Evolutionary conservation across 495 filamentous ascomycete genomes (phyloP), one percentile per base, ranked within the genome.

Genomic region (Cenococcum geophilum): DNA sequence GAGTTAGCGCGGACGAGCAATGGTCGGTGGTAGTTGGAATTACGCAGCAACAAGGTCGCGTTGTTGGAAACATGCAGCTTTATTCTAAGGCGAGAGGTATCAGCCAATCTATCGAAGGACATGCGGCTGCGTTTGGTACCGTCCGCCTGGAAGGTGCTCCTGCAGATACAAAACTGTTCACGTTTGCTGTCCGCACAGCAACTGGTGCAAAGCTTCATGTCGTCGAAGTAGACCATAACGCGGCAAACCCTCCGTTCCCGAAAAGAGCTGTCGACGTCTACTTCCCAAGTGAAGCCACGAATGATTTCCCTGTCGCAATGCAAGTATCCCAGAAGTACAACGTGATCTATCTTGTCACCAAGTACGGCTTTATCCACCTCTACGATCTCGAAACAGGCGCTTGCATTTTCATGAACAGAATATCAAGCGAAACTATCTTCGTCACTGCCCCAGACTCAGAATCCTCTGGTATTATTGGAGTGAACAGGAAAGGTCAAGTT

Each of bases 391-490:
- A 97, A 77, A 92, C 89, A 5, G 93, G 89, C 36, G 89, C 89
- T n/a, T 93, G 91, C 71, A 92, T 99, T 71, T 99, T 96, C 83
- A 96, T 99, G 92, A 97, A 99, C 77, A 88, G 93, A 55, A 99
- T 99, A 69, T 99, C 93, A 21, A 95, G 91, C 76, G 93, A 99
- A 71, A 99, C 93, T 0, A 97, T 99, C 70, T 99, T 99, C 76
- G 92, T 91, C 16, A 96, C 91, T 12, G 85, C 91, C 5, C 76
- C 85, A 14, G 92, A 97, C 71, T 81, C 80, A n/a, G 86, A 91
- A 0, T 90, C 89, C 23, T 83, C 83, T 58, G 93, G 93, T 67
- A 85, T 97, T 61, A 80, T 96, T n/a, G 91, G 91, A 57, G 89
- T 99, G 59, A 99, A 99, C 73, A 83, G 95, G 58, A 96, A 96